Base-by-base conservation (phyloP, 129 eudicot genomes). In the Tanacetum coccineum region DNA sequence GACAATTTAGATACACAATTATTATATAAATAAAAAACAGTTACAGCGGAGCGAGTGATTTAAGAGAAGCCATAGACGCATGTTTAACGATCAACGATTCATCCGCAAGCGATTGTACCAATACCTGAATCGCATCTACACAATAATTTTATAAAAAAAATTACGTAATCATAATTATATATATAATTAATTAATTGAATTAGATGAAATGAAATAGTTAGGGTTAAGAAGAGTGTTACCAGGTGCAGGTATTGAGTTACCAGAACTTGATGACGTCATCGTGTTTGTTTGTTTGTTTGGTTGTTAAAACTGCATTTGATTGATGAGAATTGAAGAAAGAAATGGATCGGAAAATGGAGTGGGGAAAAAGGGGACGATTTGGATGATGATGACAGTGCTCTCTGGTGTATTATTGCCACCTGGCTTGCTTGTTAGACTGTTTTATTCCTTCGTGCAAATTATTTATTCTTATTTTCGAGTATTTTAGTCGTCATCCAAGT, bases 81-180 rank as follows among this genome's bases (percentile, higher is more conserved):
- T 88, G 81, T 71, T 82, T 73, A 76, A 93, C 98, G 67, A 77
- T 66, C 6, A 83, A 74, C 13, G 98, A 88, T 20, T 93, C 98
- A 71, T 93, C 98, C 21, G 92, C 95, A 49, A 93, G 84, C 58
- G 86, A 78, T 8, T 86, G 71, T 2, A 93, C 98, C n/a, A 93
- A 81, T 64, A 89, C 92, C 82, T 88, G 98, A 52, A 93, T 89
- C 68, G 98, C 98, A 59, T 93, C 98, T 93, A 83, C 44, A 9
- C 56, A 68, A 71, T 11, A 62, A 54, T 3, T 60, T 4, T 7
- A 36, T 36, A 36, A 36, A 36, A 36, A 32, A 32, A 32, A 4
- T 32, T 32, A 0, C 12, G 17, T 3, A 55, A 7, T 28, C 25
- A 14, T 17, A 60, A 47, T 19, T 12, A 2, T 1, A 50, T 50